These are phyloP conservation scores for Colletotrichum camelliae DNA, from an alignment of 2,329 filamentous ascomycete genomes.

Conservation along the genomic window DNA sequence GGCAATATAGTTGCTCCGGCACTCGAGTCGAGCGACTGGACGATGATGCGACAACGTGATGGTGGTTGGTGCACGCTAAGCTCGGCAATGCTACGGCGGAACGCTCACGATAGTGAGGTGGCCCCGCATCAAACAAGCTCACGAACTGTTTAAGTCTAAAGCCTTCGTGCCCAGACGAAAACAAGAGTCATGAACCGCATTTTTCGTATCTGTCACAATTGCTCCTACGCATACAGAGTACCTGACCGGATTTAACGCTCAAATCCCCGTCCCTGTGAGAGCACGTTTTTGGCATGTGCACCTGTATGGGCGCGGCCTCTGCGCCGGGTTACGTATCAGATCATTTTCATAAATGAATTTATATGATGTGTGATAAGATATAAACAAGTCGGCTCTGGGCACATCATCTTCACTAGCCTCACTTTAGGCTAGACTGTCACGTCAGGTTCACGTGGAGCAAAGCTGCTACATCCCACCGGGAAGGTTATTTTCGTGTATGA, in stretches of 20 bases:
- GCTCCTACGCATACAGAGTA: background rate
- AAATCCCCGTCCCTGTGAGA: background rate
- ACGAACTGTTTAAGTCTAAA: background rate
- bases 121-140: background rate
- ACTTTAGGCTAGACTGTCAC: background rate
- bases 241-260: background rate
- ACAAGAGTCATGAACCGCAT: background rate
- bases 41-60: background rate
- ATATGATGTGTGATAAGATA: background rate
- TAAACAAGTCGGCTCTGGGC: background rate
- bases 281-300: background rate
- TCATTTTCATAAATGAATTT: background rate
- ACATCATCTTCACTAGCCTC: background rate
- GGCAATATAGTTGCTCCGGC: background rate
- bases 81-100: background rate
- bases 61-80: background rate
- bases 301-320: background rate
- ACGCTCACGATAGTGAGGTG: background rate
- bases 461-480: background rate
- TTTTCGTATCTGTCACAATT: background rate
- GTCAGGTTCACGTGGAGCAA: background rate
- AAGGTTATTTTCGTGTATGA: background rate
- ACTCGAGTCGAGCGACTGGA: background rate
- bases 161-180: background rate
- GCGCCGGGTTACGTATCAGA: background rate